A percentile compares a stretch with the other conserved stretches of the same genome.
Conservation (phyloP, 176 grass and related monocot species). For the Musa schizocarpa region DNA sequence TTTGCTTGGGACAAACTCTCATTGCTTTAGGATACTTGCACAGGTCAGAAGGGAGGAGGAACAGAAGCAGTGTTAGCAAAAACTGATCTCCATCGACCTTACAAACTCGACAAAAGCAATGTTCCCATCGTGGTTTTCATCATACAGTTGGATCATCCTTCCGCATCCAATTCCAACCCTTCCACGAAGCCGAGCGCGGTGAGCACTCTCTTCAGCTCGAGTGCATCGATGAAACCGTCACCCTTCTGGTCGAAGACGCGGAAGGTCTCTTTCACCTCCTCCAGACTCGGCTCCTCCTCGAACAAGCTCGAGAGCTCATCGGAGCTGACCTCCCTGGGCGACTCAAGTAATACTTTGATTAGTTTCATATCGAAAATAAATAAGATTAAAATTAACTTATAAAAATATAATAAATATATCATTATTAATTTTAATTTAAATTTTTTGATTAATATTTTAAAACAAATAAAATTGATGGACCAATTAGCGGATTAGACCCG, state of each 20-base stretch:
- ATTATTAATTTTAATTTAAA: no score
- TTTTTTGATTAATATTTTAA: no score
- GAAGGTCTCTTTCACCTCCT: constrained; percentile 4
- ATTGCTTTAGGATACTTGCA: no score
- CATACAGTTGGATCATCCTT: neutral
- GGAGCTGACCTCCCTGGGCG: neutral
- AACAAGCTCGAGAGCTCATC: neutral
- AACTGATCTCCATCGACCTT: neutral
- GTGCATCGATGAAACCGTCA: constrained; percentile 6
- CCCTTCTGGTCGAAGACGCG: neutral
- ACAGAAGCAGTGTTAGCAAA: neutral
- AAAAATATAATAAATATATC: no score
- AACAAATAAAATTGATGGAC: no score
- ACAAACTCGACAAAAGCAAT: constrained; percentile 2
- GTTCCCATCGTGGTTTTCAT: constrained; percentile 1
- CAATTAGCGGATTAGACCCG: no score
- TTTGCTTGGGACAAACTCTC: no score
- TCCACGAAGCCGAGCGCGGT: neutral
- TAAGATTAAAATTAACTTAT: no score
- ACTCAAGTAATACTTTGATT: neutral
- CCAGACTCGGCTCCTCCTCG: constrained; percentile 4
- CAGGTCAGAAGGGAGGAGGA: neutral
- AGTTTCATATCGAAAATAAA: no score
- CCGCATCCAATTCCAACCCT: neutral
- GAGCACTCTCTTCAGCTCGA: neutral